These are phyloP conservation scores for Claviceps spartinae DNA, from an alignment of 2,329 filamentous ascomycete genomes.

Conservation along the genomic window DNA sequence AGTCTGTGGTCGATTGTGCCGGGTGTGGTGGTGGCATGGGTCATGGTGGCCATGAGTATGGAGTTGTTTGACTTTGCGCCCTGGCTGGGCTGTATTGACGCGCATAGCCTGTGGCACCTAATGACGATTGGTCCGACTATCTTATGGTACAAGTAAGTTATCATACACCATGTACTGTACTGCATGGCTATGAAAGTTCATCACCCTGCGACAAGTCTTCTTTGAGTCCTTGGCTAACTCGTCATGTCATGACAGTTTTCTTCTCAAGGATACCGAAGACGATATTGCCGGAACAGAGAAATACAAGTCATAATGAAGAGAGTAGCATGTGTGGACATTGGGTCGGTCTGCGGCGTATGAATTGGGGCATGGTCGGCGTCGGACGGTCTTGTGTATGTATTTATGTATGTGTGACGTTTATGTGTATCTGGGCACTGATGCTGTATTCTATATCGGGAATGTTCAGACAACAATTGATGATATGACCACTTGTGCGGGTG, in stretches of 20 bases:
- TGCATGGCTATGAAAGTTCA: no score
- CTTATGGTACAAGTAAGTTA: conserved; percentile 85
- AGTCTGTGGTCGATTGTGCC: conserved; percentile 80
- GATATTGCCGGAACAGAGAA: conserved; percentile 58
- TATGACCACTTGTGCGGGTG: no score
- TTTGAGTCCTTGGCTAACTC: conserved; percentile 4
- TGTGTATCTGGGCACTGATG: no score
- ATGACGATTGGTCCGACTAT: conserved; percentile 80
- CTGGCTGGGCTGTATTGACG: conserved; percentile 68
- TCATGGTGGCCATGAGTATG: conserved; percentile 86
- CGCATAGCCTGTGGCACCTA: conserved; percentile 90
- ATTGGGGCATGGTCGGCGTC: no score
- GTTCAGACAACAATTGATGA: no score
- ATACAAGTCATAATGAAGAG: conserved; percentile 42
- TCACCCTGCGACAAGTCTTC: not conserved
- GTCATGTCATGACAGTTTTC: conserved; percentile 47
- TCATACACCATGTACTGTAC: not conserved
- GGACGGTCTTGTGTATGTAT: no score
- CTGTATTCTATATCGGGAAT: no score
- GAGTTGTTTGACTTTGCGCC: conserved; percentile 92
- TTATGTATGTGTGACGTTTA: no score
- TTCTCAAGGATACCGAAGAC: conserved; percentile 73
- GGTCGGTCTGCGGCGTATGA: no score
- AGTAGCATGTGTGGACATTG: no score
- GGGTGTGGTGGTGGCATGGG: conserved; percentile 80